phyloP scores from a whole-genome alignment of 208 protist genomes.

The Leishmania turanica region DNA sequence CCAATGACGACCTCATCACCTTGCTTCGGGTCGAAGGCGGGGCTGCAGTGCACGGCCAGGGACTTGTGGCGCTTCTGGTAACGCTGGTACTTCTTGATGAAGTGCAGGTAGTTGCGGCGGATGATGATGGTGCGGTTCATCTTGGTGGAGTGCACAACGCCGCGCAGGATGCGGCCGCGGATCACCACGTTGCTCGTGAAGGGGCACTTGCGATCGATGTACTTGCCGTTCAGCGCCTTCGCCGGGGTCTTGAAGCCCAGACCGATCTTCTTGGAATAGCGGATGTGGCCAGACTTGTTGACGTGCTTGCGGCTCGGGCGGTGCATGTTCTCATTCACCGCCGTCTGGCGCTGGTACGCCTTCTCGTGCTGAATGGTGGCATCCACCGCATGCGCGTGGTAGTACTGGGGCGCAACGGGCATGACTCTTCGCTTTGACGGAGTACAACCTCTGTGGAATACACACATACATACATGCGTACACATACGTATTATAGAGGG shows the following conservation, averaged over 20 bases:
- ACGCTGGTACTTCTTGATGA: constrained; percentile 99
- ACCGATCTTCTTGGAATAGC: constrained; percentile 93
- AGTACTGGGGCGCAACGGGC: constrained; percentile 64
- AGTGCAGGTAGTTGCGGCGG: constrained; percentile 99
- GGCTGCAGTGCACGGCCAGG: constrained; percentile 98
- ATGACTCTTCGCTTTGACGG: constrained; percentile 18
- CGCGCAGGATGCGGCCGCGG: constrained; percentile 99
- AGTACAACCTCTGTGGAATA: background rate
- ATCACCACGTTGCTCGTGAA: constrained; percentile 99
- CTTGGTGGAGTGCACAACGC: constrained; percentile 98
- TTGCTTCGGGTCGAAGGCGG: constrained; percentile 97
- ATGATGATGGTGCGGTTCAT: constrained; percentile 99
- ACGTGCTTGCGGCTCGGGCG: constrained; percentile 53
- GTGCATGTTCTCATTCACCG: constrained; percentile 92
- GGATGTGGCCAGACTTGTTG: constrained; percentile 83
- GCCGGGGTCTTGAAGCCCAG: constrained; percentile 99
- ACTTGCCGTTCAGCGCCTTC: constrained; percentile 98
- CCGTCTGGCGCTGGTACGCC: constrained; percentile 93
- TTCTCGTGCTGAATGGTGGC: constrained; percentile 91
- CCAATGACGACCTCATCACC: constrained; percentile 99
- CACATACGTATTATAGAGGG: background rate
- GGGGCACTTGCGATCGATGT: constrained; percentile 99
- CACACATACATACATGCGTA: too few relatives aligned
- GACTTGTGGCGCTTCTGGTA: constrained; percentile 99
- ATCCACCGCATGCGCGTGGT: constrained; percentile 72